Base-by-base conservation (phyloP, 2,329 filamentous ascomycete species). In the Hymenotorrendiella dingleyae region DNA sequence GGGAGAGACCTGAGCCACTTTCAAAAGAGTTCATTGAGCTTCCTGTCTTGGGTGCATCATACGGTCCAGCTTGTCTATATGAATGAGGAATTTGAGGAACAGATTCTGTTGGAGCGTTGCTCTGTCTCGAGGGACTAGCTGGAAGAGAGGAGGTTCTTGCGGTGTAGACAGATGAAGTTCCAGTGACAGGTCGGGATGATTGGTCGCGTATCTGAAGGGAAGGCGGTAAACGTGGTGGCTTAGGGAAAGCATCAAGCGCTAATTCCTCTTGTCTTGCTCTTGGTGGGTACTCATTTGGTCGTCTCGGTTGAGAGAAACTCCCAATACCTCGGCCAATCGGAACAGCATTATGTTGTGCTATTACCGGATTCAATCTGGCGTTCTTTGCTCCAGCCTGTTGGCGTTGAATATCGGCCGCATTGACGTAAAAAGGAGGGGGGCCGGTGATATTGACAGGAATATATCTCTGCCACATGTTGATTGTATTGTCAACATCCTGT, bases 241-340 rank as follows among this genome's bases (percentile, higher is more conserved):
- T 37, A 22, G 40, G 44, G 14, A 48, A 43, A 4, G 40, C 30
- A 29, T 42, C 30, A 4, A 46, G 36, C 22, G 12, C 23, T 36
- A 30, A 14, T 5, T 36, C 36, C 10, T 29, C 34, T 43, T 43
- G 40, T 23, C 32, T 20, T 21, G 34, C 33, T 24, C 32, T 37
- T 28, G 47, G 35, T 20, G 49, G 35, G 29, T 49, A 48, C 3
- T 34, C 47, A 17, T 48, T 45, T 23, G 48, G 49, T 34, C 40
- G 38, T 40, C 52, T 39, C 27, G 55, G 54, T 26, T 55, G 49
- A 10, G 55, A 54, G 27, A 56, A 54, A 21, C 52, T 56, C 2
- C 49, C 52, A 10, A 52, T 36, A 32, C 41, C 43, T 16, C 45
- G 33, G 5, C 36, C 36, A 20, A 40, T 14, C 0, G 43, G 19